Conservation (phyloP, 1,139 yeast species). For the Geotrichum citri-aurantii region DNA sequence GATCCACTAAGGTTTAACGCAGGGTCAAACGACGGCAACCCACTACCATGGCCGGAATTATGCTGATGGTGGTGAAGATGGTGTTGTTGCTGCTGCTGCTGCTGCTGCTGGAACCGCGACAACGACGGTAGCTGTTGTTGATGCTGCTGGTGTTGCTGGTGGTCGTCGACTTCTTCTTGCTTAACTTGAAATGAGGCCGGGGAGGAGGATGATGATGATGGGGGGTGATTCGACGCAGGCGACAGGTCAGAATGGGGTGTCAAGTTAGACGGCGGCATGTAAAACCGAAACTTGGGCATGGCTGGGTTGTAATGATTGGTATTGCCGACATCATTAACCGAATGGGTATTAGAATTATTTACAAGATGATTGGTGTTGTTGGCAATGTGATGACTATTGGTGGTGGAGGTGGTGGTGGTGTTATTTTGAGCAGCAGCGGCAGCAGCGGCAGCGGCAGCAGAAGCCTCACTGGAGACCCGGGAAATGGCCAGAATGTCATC, state of each 20-base stretch:
- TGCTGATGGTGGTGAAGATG: conserved; percentile 7
- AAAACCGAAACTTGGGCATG: conserved; percentile 14
- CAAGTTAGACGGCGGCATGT: conserved; percentile 8
- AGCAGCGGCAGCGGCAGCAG: background rate
- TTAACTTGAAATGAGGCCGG: conserved; percentile 2
- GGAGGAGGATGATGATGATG: background rate
- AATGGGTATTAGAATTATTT: background rate
- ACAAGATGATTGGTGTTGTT: background rate
- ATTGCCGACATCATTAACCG: background rate
- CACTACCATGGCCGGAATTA: conserved; percentile 1
- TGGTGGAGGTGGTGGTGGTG: background rate
- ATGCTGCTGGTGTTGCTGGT: background rate
- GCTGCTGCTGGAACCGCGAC: conserved; percentile 10
- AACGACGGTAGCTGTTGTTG: conserved; percentile 9
- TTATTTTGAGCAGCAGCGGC: background rate
- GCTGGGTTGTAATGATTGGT: conserved; percentile 1
- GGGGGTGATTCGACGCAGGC: conserved; percentile 1
- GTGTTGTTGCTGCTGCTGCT: conserved; percentile 3
- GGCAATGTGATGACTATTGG: background rate
- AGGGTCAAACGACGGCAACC: conserved; percentile 9
- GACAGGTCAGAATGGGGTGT: conserved; percentile 13
- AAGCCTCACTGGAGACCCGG: background rate
- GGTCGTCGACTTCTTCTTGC: conserved; percentile 8
- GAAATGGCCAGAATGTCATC: conserved; percentile 14
- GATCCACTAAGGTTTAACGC: background rate